Conservation (phyloP, 106 monocot species). For the Amphibolis antarctica region DNA sequence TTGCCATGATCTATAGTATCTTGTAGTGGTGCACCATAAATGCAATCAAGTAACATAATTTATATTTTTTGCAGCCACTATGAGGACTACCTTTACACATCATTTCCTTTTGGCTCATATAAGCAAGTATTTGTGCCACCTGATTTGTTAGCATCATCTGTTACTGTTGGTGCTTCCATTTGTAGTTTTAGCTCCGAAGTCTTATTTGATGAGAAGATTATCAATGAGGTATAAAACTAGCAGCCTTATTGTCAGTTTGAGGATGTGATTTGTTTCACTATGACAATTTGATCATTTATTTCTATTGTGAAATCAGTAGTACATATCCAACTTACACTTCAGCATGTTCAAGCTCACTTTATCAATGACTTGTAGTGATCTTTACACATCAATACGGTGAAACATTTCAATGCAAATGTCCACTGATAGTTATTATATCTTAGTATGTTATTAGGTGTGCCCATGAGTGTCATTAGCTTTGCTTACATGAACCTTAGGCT, state of each 20-base stretch:
- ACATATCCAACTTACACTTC: background rate
- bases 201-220: slow-evolving; percentile 80
- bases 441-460: no score
- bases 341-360: no score
- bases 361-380: no score
- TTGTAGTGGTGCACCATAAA: background rate
- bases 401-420: no score
- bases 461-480: no score
- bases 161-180: slow-evolving; percentile 69
- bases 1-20: background rate
- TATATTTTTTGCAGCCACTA: slow-evolving; percentile 42
- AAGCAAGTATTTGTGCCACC: slow-evolving; percentile 88
- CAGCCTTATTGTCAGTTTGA: background rate
- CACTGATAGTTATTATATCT: no score
- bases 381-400: no score
- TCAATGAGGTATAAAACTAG: slow-evolving; percentile 48
- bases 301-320: background rate
- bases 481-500: no score
- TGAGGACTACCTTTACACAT: slow-evolving; percentile 78
- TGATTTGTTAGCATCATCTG: slow-evolving; percentile 47
- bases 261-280: background rate
- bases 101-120: slow-evolving; percentile 92
- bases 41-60: background rate
- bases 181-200: slow-evolving; percentile 73
- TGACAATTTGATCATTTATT: background rate